Base-by-base conservation (phyloP, 2,329 filamentous ascomycete species). In the Colletotrichum aenigma region DNA sequence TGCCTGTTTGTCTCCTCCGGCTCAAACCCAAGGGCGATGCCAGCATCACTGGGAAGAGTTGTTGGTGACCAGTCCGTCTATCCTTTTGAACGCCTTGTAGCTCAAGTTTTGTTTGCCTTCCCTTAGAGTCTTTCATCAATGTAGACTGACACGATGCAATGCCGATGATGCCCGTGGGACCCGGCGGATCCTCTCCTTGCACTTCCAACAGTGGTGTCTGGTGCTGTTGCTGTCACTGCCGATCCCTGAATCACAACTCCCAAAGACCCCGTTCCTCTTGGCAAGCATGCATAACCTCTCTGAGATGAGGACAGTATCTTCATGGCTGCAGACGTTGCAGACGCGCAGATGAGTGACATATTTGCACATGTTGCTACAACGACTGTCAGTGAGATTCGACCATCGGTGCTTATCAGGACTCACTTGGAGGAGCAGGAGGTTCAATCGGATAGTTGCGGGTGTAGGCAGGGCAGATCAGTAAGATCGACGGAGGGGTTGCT, bases 261-360 rank as follows among this genome's bases (percentile, higher is more conserved):
- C 84, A 71, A 86, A 85, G n/a, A 81, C 77, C 43, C 84, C 80
- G 30, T 79, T 81, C 55, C 68, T 78, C 52, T 78, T 81, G 7
- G 83, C 82, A 6, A 73, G 77, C 21, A 80, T 74, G 77, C 84
- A 86, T 9, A 78, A 77, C 21, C 79, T 79, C 71, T 86, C 84
- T 4, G 84, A 85, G 30, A 86, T 85, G 30, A 86, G 81, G 24
- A 86, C 81, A 1, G 81, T 85, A 60, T 85, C 82, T 70, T 84
- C 80, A 60, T 78, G 77, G 61, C 79, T 79, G 77, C 84, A 86
- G 52, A 80, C 60, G 69, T 81, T 81, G 79, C 84, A 86, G 68
- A 80, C 78, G 62, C 83, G 81, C 58, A 84, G 77, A 77, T 86
- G 82, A 36, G 79, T 84, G 74, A 81, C 80, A 79, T 83, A 85